These are phyloP conservation scores for Bipolaris sorokiniana DNA, from an alignment of 2,329 filamentous ascomycete genomes.

Conservation along the genomic window DNA sequence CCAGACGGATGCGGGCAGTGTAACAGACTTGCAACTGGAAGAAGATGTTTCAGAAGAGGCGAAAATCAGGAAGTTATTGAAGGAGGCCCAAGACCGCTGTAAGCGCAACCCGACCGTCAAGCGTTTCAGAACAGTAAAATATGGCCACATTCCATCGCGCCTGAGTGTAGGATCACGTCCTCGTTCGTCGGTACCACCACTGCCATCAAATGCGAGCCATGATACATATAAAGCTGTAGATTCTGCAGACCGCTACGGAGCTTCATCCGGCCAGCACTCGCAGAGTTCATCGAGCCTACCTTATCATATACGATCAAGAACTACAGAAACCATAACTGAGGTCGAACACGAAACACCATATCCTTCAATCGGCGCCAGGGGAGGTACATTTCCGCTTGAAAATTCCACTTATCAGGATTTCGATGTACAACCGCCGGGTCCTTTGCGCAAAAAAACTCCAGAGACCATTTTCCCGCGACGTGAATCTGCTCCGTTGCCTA, in stretches of 20 bases:
- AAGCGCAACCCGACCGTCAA: conserved; percentile 32
- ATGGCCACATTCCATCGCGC: conserved; percentile 8
- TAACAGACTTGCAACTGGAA: conserved; percentile 25
- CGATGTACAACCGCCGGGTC: too few species aligned
- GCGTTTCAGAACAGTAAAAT: conserved; percentile 26
- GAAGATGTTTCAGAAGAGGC: conserved; percentile 21
- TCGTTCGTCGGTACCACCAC: background rate
- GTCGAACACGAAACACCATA: background rate
- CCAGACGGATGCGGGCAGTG: conserved; percentile 24
- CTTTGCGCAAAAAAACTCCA: background rate
- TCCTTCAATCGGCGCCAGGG: background rate
- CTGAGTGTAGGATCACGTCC: background rate
- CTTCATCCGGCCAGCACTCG: background rate
- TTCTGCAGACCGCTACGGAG: background rate
- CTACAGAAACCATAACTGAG: background rate
- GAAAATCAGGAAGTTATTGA: conserved; percentile 32
- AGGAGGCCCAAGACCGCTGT: conserved; percentile 26
- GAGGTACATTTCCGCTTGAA: background rate
- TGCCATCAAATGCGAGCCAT: background rate
- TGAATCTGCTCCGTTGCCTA: background rate
- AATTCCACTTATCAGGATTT: too few species aligned
- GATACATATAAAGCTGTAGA: background rate
- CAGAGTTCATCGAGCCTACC: background rate
- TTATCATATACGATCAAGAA: background rate
- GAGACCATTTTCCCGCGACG: background rate